These are phyloP conservation scores for Basidiobolus meristosporus DNA, from an alignment of 371 early-diverging fungal species.

Conservation along the genomic window DNA sequence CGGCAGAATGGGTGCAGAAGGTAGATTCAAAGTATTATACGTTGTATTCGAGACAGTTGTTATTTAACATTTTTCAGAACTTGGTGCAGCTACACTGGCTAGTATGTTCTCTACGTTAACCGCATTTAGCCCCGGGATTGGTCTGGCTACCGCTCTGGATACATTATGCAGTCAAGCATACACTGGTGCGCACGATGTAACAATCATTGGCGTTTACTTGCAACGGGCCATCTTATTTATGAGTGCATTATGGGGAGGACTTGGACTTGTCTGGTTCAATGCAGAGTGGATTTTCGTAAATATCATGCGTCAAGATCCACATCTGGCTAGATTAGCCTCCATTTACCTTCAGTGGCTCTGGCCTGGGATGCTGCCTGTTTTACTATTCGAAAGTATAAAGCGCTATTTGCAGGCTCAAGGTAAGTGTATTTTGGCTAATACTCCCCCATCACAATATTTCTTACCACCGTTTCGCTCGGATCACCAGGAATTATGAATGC, in stretches of 20 bases:
- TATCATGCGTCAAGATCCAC: conserved; percentile 28
- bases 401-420: conserved; percentile 63
- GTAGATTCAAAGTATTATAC: too few relatives aligned
- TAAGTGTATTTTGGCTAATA: neutral
- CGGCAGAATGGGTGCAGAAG: conserved; percentile 7
- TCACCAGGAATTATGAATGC: conserved; percentile 51
- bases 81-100: conserved; percentile 6
- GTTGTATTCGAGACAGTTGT: too few relatives aligned
- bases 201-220: conserved; percentile 55
- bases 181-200: conserved; percentile 39
- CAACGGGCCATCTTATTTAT: conserved; percentile 64
- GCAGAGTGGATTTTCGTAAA: conserved; percentile 26
- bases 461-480: conserved; percentile 6
- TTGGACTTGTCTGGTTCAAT: conserved; percentile 56
- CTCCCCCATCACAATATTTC: neutral
- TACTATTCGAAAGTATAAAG: conserved; percentile 62
- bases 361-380: conserved; percentile 50
- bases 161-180: conserved; percentile 76
- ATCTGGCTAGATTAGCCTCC: conserved; percentile 22
- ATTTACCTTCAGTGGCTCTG: conserved; percentile 42
- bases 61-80: too few relatives aligned
- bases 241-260: conserved; percentile 35
- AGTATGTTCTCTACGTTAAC: conserved; percentile 51
- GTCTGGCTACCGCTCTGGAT: conserved; percentile 66
- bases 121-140: conserved; percentile 61